phyloP scores from a whole-genome alignment of 257 asterid species.

The Phtheirospermum japonicum region DNA sequence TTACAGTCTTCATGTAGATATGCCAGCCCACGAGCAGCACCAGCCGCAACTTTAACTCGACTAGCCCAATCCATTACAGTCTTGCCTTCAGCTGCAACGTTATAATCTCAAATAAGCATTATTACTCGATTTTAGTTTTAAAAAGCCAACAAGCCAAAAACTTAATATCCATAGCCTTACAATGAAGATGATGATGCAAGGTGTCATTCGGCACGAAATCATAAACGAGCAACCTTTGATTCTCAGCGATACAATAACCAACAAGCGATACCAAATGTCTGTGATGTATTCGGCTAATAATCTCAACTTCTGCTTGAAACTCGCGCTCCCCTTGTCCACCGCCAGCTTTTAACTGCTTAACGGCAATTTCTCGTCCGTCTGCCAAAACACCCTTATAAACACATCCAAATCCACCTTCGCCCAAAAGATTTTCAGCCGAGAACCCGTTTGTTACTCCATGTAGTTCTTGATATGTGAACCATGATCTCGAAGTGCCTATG shows the following conservation, averaged over 20 bases:
- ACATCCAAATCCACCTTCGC: conserved; percentile 91
- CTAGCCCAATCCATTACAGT: conserved; percentile 72
- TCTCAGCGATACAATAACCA: conserved; percentile 78
- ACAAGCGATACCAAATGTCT: conserved; percentile 89
- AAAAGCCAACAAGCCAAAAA: conserved; percentile 22
- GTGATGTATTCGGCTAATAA: conserved; percentile 87
- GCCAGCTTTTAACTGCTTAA: conserved; percentile 81
- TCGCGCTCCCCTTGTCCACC: conserved; percentile 96
- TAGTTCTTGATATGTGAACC: conserved; percentile 78
- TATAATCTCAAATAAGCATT: conserved; percentile 20
- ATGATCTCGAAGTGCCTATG: conserved; percentile 60
- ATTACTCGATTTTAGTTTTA: conserved; percentile 10
- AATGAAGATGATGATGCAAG: conserved; percentile 75
- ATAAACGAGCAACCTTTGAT: conserved; percentile 77
- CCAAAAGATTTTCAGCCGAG: conserved; percentile 50
- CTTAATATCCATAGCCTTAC: conserved; percentile 38
- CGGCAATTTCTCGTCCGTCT: conserved; percentile 84
- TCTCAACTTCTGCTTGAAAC: conserved; percentile 89
- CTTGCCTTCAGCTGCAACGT: conserved; percentile 43
- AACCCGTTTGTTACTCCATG: conserved; percentile 59
- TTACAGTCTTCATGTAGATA: conserved; percentile 94
- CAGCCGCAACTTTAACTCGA: conserved; percentile 84
- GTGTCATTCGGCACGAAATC: conserved; percentile 84
- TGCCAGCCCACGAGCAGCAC: conserved; percentile 90
- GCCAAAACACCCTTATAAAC: conserved; percentile 74